Conservation (phyloP, 805 yeast species). For the Kockiozyma suomiensis region DNA sequence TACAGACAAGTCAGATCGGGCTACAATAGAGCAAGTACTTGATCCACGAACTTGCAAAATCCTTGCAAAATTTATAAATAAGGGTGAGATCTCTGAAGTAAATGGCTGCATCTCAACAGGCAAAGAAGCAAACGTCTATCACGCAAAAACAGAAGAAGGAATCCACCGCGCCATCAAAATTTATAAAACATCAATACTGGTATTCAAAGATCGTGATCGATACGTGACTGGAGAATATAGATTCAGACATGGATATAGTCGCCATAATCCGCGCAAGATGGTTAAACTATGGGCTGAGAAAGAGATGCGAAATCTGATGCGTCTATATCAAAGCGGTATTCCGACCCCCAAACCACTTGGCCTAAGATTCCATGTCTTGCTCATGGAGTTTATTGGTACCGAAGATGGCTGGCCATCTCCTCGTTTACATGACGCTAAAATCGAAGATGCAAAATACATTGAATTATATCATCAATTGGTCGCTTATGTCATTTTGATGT, state of each 20-base stretch:
- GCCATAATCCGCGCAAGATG: constrained; percentile 95
- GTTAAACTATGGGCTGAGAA: constrained; percentile 98
- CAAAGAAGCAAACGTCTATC: constrained; percentile 97
- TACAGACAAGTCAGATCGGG: constrained; percentile 83
- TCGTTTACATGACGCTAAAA: constrained; percentile 63
- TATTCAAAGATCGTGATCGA: constrained; percentile 95
- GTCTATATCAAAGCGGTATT: constrained; percentile 75
- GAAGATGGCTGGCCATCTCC: constrained; percentile 86
- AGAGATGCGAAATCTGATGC: constrained; percentile 88
- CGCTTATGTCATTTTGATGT: constrained; percentile 82
- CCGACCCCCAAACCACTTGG: constrained; percentile 95
- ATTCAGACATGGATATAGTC: constrained; percentile 78
- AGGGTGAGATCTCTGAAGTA: constrained; percentile 80
- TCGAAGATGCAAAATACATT: constrained; percentile 58
- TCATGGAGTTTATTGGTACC: constrained; percentile 89
- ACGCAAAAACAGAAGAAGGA: constrained; percentile 53
- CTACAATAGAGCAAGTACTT: constrained; percentile 94
- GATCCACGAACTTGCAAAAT: constrained; percentile 92
- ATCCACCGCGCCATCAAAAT: constrained; percentile 84
- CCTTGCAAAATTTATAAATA: constrained; percentile 75
- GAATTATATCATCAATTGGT: constrained; percentile 76
- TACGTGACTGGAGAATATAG: constrained; percentile 96
- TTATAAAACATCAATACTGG: constrained; percentile 92
- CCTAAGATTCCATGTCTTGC: constrained; percentile 83
- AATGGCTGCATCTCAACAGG: constrained; percentile 97